phyloP scores from a whole-genome alignment of 345 rosid genomes.

The Viola odorata region DNA sequence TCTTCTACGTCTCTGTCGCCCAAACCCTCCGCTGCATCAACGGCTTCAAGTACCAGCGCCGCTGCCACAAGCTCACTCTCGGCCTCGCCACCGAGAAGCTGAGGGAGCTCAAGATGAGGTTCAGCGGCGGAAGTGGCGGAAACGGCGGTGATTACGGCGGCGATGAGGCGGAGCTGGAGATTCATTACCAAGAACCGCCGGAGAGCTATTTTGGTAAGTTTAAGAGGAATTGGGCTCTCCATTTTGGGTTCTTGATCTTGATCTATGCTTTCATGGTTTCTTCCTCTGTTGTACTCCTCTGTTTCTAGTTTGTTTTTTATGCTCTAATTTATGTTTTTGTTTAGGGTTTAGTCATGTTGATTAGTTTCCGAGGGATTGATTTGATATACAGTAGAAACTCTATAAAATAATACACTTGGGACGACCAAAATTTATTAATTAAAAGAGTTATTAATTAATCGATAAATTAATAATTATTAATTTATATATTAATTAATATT shows the following conservation, averaged over 20 bases:
- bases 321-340: not conserved
- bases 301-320: conserved; percentile 37
- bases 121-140: conserved; percentile 29
- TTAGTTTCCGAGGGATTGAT: not conserved
- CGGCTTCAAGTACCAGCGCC: conserved; percentile 95
- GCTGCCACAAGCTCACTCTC: conserved; percentile 94
- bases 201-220: conserved; percentile 91
- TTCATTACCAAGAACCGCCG: conserved; percentile 92
- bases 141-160: conserved; percentile 24
- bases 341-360: not conserved
- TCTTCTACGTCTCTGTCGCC: conserved; percentile 90
- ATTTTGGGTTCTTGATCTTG: conserved; percentile 84
- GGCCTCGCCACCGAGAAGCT: conserved; percentile 87
- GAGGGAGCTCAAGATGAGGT: conserved; percentile 64
- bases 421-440: too few species aligned
- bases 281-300: conserved; percentile 71
- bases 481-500: too few species aligned
- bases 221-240: conserved; percentile 94
- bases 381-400: too few species aligned
- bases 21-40: conserved; percentile 91
- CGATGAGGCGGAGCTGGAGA: conserved; percentile 70
- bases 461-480: too few species aligned
- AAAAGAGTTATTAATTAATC: too few species aligned
- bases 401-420: too few species aligned
- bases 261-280: conserved; percentile 78